Evolutionary conservation across 192 early-diverging fungal genomes (phyloP).

Genomic region (Gaertneriomyces semiglobifer): DNA sequence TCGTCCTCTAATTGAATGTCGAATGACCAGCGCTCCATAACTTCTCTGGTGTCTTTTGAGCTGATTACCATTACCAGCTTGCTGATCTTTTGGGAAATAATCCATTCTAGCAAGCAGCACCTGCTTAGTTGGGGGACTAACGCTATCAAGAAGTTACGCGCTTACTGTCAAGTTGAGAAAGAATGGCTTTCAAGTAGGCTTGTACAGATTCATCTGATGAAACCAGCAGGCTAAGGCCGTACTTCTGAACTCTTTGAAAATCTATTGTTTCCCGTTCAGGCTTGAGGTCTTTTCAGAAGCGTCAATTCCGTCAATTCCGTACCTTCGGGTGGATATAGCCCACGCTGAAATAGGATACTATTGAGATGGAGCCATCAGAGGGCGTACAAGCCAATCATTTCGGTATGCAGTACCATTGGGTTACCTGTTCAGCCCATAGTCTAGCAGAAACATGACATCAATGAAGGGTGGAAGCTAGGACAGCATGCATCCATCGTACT

Average conservation of each 20-base stretch:
- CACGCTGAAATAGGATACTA: constrained; percentile 88
- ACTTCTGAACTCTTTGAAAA: constrained; percentile 81
- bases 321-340: constrained; percentile 82
- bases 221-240: constrained; percentile 81
- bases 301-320: background rate
- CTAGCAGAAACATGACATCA: constrained; percentile 24
- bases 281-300: background rate
- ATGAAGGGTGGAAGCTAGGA: background rate
- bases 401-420: background rate
- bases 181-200: constrained; percentile 71
- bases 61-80: constrained; percentile 86
- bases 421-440: constrained; percentile 76
- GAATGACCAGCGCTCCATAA: constrained; percentile 93
- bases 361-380: background rate
- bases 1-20: constrained; percentile 73
- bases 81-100: constrained; percentile 66
- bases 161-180: constrained; percentile 76
- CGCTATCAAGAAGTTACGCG: background rate
- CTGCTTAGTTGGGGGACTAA: background rate
- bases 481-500: constrained; percentile 1
- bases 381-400: background rate
- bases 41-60: constrained; percentile 76
- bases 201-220: constrained; percentile 69
- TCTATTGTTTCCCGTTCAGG: constrained; percentile 35
- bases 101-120: constrained; percentile 61